Percentiles rank a stretch among this genome's conserved stretches.
These are phyloP conservation scores for Apocynum venetum DNA, from an alignment of 257 asterid genomes.

Conservation along the genomic window DNA sequence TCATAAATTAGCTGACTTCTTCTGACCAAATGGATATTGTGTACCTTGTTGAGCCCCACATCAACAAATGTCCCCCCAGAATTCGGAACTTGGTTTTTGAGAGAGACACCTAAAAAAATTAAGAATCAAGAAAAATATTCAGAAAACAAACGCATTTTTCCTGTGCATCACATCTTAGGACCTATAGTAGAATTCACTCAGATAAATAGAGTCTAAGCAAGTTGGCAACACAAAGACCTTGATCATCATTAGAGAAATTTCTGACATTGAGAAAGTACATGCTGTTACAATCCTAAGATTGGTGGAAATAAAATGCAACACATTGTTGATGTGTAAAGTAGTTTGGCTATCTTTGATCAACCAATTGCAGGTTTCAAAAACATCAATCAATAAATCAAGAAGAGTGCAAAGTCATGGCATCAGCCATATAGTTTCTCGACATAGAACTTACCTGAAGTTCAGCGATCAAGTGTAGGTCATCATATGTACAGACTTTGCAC, in stretches of 20 bases:
- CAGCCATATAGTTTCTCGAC: slow-evolving; percentile 56
- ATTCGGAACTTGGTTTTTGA: slow-evolving; percentile 37
- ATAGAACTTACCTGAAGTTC: slow-evolving; percentile 87
- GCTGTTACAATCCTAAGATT: background rate
- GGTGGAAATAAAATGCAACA: background rate
- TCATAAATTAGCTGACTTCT: slow-evolving; percentile 13
- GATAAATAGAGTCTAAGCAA: background rate
- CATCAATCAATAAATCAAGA: slow-evolving; percentile 3
- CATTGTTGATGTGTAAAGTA: background rate
- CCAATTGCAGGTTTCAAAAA: background rate
- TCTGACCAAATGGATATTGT: background rate
- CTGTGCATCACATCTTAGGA: background rate
- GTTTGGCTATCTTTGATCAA: background rate
- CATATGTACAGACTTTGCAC: slow-evolving; percentile 62
- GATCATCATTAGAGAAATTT: background rate
- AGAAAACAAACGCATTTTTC: background rate
- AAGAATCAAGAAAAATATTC: background rate
- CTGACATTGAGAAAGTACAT: background rate
- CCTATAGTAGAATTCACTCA: background rate
- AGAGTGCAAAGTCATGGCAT: slow-evolving; percentile 60
- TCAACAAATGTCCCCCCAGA: slow-evolving; percentile 69
- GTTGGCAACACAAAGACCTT: background rate
- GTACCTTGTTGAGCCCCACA: slow-evolving; percentile 91
- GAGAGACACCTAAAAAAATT: slow-evolving; percentile 56
- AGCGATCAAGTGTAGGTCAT: slow-evolving; percentile 95